Evolutionary conservation across 768 basidiomycete species (phyloP).

Genomic region (Dioszegia hungarica): DNA sequence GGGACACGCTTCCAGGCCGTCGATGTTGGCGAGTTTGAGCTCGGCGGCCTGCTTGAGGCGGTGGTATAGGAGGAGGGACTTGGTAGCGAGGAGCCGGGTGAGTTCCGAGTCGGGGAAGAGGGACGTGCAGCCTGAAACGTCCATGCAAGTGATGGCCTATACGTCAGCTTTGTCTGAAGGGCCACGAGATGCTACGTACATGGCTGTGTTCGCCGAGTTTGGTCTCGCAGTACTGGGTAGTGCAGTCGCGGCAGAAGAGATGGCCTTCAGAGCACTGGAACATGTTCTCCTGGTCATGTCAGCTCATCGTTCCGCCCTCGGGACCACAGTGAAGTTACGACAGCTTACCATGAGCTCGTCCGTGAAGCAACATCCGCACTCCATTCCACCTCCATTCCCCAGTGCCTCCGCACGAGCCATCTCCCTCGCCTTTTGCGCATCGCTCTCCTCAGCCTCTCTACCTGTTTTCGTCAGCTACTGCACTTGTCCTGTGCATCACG

Average conservation of each 20-base stretch:
- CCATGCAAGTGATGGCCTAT: constrained; percentile 70
- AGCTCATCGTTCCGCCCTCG: neutral
- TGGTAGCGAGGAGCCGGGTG: constrained; percentile 61
- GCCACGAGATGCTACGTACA: constrained; percentile 24
- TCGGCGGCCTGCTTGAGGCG: constrained; percentile 68
- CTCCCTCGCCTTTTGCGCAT: constrained; percentile 47
- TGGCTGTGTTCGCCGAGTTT: constrained; percentile 53
- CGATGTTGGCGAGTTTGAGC: constrained; percentile 69
- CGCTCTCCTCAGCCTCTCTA: constrained; percentile 30
- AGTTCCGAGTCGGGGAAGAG: constrained; percentile 70
- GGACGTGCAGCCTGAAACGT: constrained; percentile 63
- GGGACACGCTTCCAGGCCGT: constrained; percentile 81
- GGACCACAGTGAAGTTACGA: too few species aligned
- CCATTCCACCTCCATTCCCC: constrained; percentile 58
- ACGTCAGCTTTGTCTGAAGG: neutral
- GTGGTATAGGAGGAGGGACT: constrained; percentile 62
- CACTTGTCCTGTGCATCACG: neutral
- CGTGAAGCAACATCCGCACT: constrained; percentile 83
- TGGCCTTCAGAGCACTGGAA: constrained; percentile 85
- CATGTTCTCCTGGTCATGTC: constrained; percentile 62
- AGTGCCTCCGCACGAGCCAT: constrained; percentile 55
- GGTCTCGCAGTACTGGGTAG: constrained; percentile 63
- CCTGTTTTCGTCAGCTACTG: neutral
- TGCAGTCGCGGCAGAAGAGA: constrained; percentile 73
- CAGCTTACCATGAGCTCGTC: constrained; percentile 64